These are phyloP conservation scores for Neofusicoccum ribis DNA, from an alignment of 2,329 filamentous ascomycete genomes.

Conservation along the genomic window DNA sequence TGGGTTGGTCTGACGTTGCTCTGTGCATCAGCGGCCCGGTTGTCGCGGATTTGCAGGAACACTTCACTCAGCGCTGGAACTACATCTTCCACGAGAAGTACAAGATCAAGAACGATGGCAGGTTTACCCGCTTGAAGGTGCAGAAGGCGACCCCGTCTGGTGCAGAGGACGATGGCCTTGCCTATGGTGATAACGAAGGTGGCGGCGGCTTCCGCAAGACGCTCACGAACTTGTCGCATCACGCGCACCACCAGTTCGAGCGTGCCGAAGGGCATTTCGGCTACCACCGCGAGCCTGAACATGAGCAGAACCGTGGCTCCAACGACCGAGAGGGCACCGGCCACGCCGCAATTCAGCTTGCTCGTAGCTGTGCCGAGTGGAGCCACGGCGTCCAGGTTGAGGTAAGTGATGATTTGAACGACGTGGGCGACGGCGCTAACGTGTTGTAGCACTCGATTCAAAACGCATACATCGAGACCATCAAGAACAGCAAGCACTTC, in stretches of 20 bases:
- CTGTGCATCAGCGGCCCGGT: slow-evolving; percentile 74
- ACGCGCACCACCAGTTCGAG: slow-evolving; percentile 13
- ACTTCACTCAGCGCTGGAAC: slow-evolving; percentile 89
- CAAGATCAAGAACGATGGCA: slow-evolving; percentile 52
- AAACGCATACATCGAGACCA: slow-evolving; percentile 77
- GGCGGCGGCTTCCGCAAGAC: slow-evolving; percentile 31
- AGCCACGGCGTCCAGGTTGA: slow-evolving; percentile 61
- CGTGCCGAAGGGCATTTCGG: slow-evolving; percentile 29
- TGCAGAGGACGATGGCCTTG: slow-evolving; percentile 38
- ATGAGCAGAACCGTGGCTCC: slow-evolving; percentile 25
- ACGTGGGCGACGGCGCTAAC: slow-evolving; percentile 17
- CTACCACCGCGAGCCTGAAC: slow-evolving; percentile 26
- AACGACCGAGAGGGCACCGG: slow-evolving; percentile 22
- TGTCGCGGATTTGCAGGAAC: slow-evolving; percentile 70
- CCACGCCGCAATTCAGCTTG: slow-evolving; percentile 36
- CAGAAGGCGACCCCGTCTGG: slow-evolving; percentile 28
- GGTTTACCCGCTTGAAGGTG: slow-evolving; percentile 44
- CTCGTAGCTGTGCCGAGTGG: slow-evolving; percentile 53
- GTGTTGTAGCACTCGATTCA: slow-evolving; percentile 70
- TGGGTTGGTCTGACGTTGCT: slow-evolving; percentile 91
- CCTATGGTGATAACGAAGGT: slow-evolving; percentile 27
- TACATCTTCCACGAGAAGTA: slow-evolving; percentile 88
- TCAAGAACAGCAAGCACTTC: slow-evolving; percentile 68
- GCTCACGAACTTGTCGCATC: slow-evolving; percentile 7
- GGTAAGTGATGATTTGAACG: slow-evolving; percentile 30